Evolutionary conservation across 805 yeast genomes (phyloP).

Genomic region (Kodamaea laetipori): DNA sequence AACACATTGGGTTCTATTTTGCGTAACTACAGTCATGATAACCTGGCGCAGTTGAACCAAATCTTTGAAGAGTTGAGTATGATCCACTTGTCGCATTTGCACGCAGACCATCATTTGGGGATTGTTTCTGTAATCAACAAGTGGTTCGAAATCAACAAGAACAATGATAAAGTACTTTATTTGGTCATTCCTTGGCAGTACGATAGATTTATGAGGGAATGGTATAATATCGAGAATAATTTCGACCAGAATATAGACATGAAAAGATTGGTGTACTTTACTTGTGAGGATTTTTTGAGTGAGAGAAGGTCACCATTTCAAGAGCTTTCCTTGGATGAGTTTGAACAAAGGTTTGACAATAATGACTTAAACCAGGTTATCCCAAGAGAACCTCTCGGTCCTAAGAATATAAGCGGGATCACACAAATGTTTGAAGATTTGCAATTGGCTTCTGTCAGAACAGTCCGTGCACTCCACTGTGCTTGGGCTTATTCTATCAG

Average conservation of each 20-base stretch:
- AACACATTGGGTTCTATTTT: conserved; percentile 75
- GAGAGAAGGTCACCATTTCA: conserved; percentile 34
- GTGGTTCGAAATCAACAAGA: conserved; percentile 56
- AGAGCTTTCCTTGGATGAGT: conserved; percentile 29
- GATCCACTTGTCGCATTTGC: conserved; percentile 83
- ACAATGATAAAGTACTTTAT: conserved; percentile 43
- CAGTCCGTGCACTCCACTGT: conserved; percentile 85
- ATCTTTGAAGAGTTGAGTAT: conserved; percentile 63
- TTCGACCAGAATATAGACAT: conserved; percentile 32
- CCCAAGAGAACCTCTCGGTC: conserved; percentile 25
- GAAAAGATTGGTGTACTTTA: conserved; percentile 50
- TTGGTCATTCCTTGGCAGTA: conserved; percentile 78
- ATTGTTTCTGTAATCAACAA: conserved; percentile 64
- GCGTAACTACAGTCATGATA: conserved; percentile 58
- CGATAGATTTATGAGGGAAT: conserved; percentile 64
- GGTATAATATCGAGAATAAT: conserved; percentile 53
- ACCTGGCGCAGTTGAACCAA: conserved; percentile 32
- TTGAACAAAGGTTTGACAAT: conserved; percentile 34
- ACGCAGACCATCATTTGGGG: conserved; percentile 97
- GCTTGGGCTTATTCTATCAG: conserved; percentile 70
- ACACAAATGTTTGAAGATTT: conserved; percentile 42
- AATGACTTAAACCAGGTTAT: conserved; percentile 18
- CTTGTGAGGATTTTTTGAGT: conserved; percentile 58
- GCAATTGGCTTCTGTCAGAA: conserved; percentile 46
- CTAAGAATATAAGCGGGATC: conserved; percentile 32